Evolutionary conservation across 2,329 filamentous ascomycete species (phyloP).

Genomic region (Amesomyces nigricolor): DNA sequence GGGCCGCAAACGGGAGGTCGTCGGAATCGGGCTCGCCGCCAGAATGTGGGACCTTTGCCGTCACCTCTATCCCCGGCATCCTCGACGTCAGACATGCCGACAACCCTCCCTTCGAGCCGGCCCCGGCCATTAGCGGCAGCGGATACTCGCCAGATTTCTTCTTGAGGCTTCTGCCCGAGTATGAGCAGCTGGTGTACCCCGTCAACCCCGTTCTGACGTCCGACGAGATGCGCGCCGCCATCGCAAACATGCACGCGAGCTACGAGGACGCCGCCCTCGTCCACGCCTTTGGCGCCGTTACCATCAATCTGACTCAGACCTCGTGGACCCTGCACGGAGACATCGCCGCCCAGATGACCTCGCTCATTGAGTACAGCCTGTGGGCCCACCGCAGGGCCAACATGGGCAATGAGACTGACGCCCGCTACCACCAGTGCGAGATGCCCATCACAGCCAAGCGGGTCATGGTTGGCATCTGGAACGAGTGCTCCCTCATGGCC

Average conservation of each 20-base stretch:
- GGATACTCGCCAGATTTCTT: slow-evolving; percentile 8
- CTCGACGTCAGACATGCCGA: neutral
- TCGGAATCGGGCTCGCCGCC: neutral
- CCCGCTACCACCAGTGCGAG: slow-evolving; percentile 2
- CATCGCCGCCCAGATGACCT: slow-evolving; percentile 5
- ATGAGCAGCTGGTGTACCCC: slow-evolving; percentile 10
- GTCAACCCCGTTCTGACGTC: slow-evolving; percentile 9
- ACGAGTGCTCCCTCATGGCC: slow-evolving; percentile 9
- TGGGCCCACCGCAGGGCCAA: neutral
- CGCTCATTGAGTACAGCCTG: slow-evolving; percentile 3
- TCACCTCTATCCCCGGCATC: slow-evolving; percentile 5
- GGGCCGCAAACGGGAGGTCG: neutral
- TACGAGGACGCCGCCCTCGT: slow-evolving; percentile 8
- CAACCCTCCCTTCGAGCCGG: neutral
- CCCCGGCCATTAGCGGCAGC: neutral
- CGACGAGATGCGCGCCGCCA: slow-evolving; percentile 4
- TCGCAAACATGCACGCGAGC: slow-evolving; percentile 7
- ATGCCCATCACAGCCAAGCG: slow-evolving; percentile 8
- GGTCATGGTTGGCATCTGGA: slow-evolving; percentile 6
- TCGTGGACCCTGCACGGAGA: slow-evolving; percentile 10
- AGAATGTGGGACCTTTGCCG: neutral
- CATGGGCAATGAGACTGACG: neutral
- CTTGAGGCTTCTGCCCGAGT: slow-evolving; percentile 3
- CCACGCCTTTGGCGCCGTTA: slow-evolving; percentile 7
- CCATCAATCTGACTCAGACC: slow-evolving; percentile 7